Evolutionary conservation across 345 rosid genomes (phyloP), one percentile per base, ranked within the genome.

Genomic region (Brassica incana): DNA sequence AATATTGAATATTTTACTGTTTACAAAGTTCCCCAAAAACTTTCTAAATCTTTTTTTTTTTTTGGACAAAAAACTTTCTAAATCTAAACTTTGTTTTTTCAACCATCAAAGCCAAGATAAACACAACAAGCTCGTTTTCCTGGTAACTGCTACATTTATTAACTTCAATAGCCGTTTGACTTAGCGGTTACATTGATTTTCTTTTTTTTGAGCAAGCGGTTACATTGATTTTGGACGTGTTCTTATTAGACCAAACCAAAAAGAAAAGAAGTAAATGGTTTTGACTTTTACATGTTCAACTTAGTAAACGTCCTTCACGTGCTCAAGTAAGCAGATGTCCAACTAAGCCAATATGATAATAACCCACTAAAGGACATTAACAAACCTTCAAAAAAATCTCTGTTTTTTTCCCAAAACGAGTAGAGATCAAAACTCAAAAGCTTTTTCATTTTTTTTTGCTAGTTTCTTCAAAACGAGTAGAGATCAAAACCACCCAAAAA

Each of bases 251-350:
- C 15, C 8, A 60, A 60, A 60, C 65, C 65, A 25, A 60, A 60
- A 25, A 60, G 2, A 56, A 6, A 25, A 10, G 2, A 60, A 60
- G 5, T 58, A 58, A 58, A 58, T 8, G 29, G 4, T 5, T 20
- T 59, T 59, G 63, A 59, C 63, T 52, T 52, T n/a, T 52, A n/a
- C 58, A 50, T 50, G 5, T 52, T 52, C 58, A 50, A 50, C 58
- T 52, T n/a, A 78, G 71, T 70, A 70, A 70, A 54, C 72, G 18
- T 23, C 69, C 64, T 65, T 71, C 83, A 80, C 80, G 83, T 76
- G 83, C 83, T 71, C 72, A 43, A 0, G 36, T 72, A 70, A 70
- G 70, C 66, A 79, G 5, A 62, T 69, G 43, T 68, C 65, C 35
- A 74, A 63, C 36, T 61, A 25, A 79, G 25, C 52, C 12, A 58